These are phyloP conservation scores for Solioccasus polychromus DNA, from an alignment of 768 basidiomycete species.

Conservation along the genomic window DNA sequence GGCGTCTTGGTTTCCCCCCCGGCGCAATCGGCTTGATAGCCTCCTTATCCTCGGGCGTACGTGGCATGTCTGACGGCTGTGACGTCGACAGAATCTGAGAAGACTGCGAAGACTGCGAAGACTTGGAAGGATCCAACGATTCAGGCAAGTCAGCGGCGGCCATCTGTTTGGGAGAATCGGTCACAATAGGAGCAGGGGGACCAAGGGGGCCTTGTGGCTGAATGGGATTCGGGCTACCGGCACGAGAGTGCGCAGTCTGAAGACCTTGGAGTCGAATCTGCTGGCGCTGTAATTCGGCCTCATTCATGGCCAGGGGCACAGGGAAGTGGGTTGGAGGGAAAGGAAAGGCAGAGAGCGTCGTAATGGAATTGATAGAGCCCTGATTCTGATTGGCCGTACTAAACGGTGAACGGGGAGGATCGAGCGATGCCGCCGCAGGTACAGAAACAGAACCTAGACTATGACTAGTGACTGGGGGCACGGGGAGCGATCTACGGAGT, in stretches of 20 bases:
- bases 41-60: background rate
- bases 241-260: constrained; percentile 13
- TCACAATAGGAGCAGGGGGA: constrained; percentile 11
- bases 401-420: constrained; percentile 28
- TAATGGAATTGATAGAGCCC: constrained; percentile 45
- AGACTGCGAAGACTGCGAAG: constrained; percentile 6
- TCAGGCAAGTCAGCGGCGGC: constrained; percentile 6
- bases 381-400: constrained; percentile 17
- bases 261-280: constrained; percentile 23
- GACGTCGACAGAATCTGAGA: constrained; percentile 3
- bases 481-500: constrained; percentile 19
- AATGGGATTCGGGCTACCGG: constrained; percentile 15
- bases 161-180: constrained; percentile 23
- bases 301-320: constrained; percentile 42
- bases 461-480: constrained; percentile 14
- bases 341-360: constrained; percentile 72
- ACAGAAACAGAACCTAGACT: constrained; percentile 11
- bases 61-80: constrained; percentile 5
- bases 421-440: constrained; percentile 7
- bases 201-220: background rate
- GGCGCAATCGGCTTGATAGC: background rate
- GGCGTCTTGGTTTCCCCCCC: constrained; percentile 16
- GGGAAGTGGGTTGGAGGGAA: constrained; percentile 72
- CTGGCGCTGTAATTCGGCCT: constrained; percentile 27
- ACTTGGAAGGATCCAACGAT: constrained; percentile 1